Base-by-base conservation (phyloP, 2,329 filamentous ascomycete species). In the Pseudogymnoascus sp. region DNA sequence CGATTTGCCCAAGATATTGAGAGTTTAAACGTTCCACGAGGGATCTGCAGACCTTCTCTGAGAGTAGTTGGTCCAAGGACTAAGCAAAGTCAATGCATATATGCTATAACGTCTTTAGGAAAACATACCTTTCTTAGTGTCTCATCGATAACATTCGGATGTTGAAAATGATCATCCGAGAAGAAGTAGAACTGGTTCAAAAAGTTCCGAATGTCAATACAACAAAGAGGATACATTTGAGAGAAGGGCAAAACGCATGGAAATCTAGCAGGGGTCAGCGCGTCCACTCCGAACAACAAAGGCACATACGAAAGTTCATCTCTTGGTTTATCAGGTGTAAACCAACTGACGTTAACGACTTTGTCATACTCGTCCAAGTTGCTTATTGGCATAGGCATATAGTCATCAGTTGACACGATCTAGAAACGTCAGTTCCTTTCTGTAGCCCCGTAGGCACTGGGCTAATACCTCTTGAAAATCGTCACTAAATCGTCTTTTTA, bases 361-460 rank as follows among this genome's bases (percentile, higher is more conserved):
- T 97, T 96, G 70, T 96, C 91, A 72, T 96, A 97, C 72, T 97
- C 93, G 70, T 96, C 93, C 14, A 82, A 77, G 19, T 89, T 92
- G 70, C 92, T 91, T 74, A 97, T 96, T 1, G 91, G 90, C 95
- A 99, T 97, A 2, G 95, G 96, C 93, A 99, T 99, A 76, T 99
- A 99, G 75, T 99, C 95, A 74, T 99, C 95, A 0, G 91, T 97
- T n/a, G 90, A 86, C 14, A 88, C 85, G 70, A 87, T 87, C 82
- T 86, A 63, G 3, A 35, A 8, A 26, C n/a, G 61, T 29, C 29
- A 72, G 38, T 69, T 63, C 59, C 37, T 62, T 16, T 62, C 24
- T 8, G 53, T 13, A 11, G 3, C 21, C n/a, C 61, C 4, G 38
- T 24, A 19, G 19, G 61, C 19, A 4, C 13, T 14, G 63, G 13